A percentile compares a stretch with the other conserved stretches of the same genome.
These are phyloP conservation scores for Annona cherimola DNA, from an alignment of 164 flowering plant genomes.

Conservation along the genomic window DNA sequence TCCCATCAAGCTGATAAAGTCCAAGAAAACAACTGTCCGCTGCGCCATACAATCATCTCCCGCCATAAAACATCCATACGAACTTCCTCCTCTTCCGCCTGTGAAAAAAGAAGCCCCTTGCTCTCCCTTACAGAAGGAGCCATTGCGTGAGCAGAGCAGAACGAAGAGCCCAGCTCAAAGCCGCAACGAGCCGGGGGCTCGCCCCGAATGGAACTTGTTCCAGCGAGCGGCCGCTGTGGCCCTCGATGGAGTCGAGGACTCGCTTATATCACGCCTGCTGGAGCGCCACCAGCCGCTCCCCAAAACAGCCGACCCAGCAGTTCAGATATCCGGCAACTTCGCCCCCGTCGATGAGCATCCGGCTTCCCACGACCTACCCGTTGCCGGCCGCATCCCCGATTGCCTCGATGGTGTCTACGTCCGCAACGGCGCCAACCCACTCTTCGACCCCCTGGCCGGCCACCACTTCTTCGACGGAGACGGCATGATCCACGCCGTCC, in stretches of 20 bases:
- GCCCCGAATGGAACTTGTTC: conserved; percentile 44
- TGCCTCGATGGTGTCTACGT: conserved; percentile 69
- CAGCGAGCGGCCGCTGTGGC: conserved; percentile 58
- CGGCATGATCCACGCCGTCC: conserved; percentile 86
- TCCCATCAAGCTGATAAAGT: background rate
- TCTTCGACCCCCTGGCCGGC: conserved; percentile 61
- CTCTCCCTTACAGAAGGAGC: background rate
- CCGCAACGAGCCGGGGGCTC: background rate
- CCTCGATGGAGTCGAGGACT: conserved; percentile 44
- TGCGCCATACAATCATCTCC: conserved; percentile 19
- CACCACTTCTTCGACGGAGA: conserved; percentile 96
- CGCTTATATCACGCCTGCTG: conserved; percentile 32
- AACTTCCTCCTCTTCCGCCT: conserved; percentile 8
- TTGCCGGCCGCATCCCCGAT: conserved; percentile 55
- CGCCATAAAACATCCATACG: conserved; percentile 25
- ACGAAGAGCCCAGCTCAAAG: background rate
- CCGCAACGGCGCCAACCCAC: conserved; percentile 91
- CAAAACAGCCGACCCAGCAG: conserved; percentile 69
- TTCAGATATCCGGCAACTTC: conserved; percentile 80
- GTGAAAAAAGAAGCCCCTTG: background rate
- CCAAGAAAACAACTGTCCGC: background rate
- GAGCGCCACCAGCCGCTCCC: conserved; percentile 51
- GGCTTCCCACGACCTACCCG: conserved; percentile 35
- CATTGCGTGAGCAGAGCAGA: conserved; percentile 1
- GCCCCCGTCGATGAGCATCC: conserved; percentile 79